Conservation (phyloP, 345 rosid genomes). For the Salix brachista region DNA sequence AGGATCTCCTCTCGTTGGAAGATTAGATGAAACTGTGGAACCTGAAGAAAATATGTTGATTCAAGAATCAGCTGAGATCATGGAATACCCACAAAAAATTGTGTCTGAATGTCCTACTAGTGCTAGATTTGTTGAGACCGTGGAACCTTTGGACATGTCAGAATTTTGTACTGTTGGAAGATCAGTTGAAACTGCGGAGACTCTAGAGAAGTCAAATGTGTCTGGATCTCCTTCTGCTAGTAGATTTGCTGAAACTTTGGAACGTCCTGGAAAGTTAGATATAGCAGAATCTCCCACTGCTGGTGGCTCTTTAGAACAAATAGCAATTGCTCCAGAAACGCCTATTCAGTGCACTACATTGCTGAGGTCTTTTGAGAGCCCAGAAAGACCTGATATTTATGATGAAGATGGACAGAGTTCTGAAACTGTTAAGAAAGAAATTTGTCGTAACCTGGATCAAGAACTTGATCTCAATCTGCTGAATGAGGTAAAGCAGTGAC, state of each 20-base stretch:
- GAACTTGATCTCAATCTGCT: conserved; percentile 36
- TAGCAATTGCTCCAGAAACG: conserved; percentile 64
- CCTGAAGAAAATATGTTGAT: conserved; percentile 4
- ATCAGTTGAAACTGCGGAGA: conserved; percentile 12
- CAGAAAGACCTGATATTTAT: conserved; percentile 27
- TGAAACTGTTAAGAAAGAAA: conserved; percentile 24
- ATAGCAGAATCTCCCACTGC: conserved; percentile 13
- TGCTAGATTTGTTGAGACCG: background rate
- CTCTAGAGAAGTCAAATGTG: conserved; percentile 12
- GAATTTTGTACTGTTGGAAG: background rate
- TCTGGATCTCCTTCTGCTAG: conserved; percentile 12
- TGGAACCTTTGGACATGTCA: background rate
- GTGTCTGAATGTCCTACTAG: conserved; percentile 8
- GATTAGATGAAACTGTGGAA: conserved; percentile 11
- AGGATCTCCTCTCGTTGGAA: conserved; percentile 12
- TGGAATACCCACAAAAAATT: conserved; percentile 6
- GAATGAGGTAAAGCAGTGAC: conserved; percentile 35
- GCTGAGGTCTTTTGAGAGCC: conserved; percentile 36
- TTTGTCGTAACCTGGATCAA: conserved; percentile 22
- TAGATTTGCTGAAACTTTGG: conserved; percentile 10
- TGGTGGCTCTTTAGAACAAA: conserved; percentile 23
- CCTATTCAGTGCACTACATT: conserved; percentile 42
- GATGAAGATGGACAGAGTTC: conserved; percentile 16
- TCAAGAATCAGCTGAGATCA: conserved; percentile 4
- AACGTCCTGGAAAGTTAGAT: conserved; percentile 15